Evolutionary conservation across 805 yeast genomes (phyloP), one percentile per base, ranked within the genome.

Genomic region (Suhomyces vadensis): DNA sequence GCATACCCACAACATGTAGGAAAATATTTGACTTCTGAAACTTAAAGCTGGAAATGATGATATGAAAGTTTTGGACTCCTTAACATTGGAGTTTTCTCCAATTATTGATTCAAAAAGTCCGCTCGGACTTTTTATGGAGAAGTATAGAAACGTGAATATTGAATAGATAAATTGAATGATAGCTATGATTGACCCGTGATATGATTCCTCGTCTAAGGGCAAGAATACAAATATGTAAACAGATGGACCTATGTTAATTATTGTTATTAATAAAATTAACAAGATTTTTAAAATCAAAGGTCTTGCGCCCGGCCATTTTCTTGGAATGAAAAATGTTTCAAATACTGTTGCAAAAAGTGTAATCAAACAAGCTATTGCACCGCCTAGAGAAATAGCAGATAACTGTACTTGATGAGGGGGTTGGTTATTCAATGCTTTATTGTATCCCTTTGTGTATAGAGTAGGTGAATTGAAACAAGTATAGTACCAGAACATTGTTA

Each of bases 381-480:
- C 75, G 0, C 78, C 82, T 7, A 77, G 54, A 0, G 81, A 58
- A 23, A 74, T 70, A 6, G 69, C 64, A 0, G 81, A 61, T 57
- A 69, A 64, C 37, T 64, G 65, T 0, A 73, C 66, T 47, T 75
- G 80, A 1, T 65, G 53, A 3, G 75, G 68, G 3, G 81, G 81
- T 25, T 62, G 69, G 41, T 73, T 74, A 51, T 76, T 64, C 26
- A 71, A 33, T 25, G 67, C 42, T 43, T 69, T 77, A 25, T 50
- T 42, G 48, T 74, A 77, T 35, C 72, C 52, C 19, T 55, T 57
- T 6, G 82, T 78, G 56, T 75, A 77, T 5, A 78, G 52, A 4
- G 77, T 61, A 1, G 80, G 78, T 0, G 81, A 69, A 49, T 78
- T 78, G 50, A 75, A 74, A 44, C 75, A 65, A 4, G 79, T 73